Conservation (phyloP, 306 rosid genomes). For the Castanospermum australe region DNA sequence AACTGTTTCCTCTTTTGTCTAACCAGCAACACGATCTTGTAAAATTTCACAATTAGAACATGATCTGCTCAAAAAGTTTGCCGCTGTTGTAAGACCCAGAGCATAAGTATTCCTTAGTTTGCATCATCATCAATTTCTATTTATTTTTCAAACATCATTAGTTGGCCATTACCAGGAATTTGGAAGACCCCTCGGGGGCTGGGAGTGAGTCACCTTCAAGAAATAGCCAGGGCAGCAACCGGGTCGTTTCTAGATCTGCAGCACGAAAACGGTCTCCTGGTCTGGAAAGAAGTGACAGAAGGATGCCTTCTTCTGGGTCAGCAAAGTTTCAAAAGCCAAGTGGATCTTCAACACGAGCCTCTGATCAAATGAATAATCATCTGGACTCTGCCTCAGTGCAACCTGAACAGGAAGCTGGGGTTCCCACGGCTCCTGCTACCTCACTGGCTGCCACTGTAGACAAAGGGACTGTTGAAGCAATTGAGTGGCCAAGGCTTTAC, state of each 20-base stretch:
- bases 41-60: not conserved
- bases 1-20: slow-evolving; percentile 20
- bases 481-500: slow-evolving; percentile 68
- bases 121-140: not conserved
- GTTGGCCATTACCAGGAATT: slow-evolving; percentile 50
- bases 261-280: slow-evolving; percentile 43
- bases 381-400: slow-evolving; percentile 39
- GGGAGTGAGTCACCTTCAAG: slow-evolving; percentile 58
- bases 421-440: slow-evolving; percentile 9
- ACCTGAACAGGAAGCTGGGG: slow-evolving; percentile 27
- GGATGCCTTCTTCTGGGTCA: slow-evolving; percentile 39
- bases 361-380: slow-evolving; percentile 34
- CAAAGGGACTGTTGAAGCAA: slow-evolving; percentile 38
- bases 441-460: slow-evolving; percentile 31
- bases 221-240: slow-evolving; percentile 35
- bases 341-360: slow-evolving; percentile 35
- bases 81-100: not conserved
- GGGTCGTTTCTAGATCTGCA: slow-evolving; percentile 45
- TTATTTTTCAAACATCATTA: not conserved
- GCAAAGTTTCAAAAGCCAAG: slow-evolving; percentile 50
- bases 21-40: not conserved
- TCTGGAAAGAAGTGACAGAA: slow-evolving; percentile 50
- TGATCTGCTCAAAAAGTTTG: not conserved
- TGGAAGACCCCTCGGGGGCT: slow-evolving; percentile 49
- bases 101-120: not conserved